Percentiles rank a stretch among this genome's conserved stretches.
Conservation (phyloP, 208 protist genomes). For the Leishmania braziliensis region DNA sequence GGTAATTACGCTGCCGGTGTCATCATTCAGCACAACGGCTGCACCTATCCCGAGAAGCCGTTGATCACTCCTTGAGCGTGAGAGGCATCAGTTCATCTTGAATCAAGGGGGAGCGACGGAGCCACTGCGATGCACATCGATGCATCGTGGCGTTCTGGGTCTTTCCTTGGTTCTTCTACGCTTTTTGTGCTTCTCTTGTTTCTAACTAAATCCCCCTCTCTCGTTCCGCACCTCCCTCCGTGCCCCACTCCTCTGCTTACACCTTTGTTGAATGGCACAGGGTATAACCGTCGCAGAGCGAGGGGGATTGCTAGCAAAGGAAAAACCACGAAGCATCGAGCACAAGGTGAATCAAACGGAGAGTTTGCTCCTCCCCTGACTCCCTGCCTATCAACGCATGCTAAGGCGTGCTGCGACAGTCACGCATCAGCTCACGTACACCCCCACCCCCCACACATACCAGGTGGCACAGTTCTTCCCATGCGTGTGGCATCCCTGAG, state of each 20-base stretch:
- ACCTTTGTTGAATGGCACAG: background rate
- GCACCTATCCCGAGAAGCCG: conserved; percentile 90
- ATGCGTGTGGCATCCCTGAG: background rate
- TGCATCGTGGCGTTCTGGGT: background rate
- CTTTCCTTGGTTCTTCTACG: background rate
- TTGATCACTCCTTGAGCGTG: conserved; percentile 35
- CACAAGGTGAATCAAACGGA: background rate
- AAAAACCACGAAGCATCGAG: background rate
- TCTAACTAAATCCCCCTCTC: background rate
- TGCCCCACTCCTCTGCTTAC: background rate
- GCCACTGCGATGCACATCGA: background rate
- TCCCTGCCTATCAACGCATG: background rate
- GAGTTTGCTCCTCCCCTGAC: background rate
- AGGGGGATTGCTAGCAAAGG: background rate
- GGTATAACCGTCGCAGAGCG: background rate
- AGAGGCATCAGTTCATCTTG: background rate
- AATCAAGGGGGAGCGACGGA: background rate
- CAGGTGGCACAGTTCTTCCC: background rate
- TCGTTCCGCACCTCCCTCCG: background rate
- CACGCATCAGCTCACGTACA: background rate
- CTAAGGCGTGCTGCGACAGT: background rate
- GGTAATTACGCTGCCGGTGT: conserved; percentile 90
- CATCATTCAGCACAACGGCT: conserved; percentile 95
- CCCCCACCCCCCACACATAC: background rate
- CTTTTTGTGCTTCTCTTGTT: background rate